Evolutionary conservation across 345 rosid genomes (phyloP), one percentile per base, ranked within the genome.

Genomic region (Acer yangbiense): DNA sequence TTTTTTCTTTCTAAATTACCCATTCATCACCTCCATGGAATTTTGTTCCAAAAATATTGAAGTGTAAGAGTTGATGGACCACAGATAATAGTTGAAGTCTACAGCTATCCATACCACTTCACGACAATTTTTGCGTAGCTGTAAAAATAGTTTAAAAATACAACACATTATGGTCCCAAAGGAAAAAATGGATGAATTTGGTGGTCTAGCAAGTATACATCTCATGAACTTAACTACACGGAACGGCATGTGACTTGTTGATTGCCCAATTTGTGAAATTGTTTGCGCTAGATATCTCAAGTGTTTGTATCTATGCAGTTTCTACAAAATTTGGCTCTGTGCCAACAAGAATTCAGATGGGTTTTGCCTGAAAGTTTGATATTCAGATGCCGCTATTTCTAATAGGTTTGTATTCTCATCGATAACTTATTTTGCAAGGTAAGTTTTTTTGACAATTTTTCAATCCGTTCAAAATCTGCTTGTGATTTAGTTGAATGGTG

Each of bases 211-310:
- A 17, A 18, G 79, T 62, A 35, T 29, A 29, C 39, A 50, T 35
- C 39, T 70, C 65, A 65, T 54, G 21, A 23, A 75, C 75, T 72
- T 74, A 62, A 74, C 72, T 63, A 35, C 39, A 63, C 73, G 1
- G 17, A n/a, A 17, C 43, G 41, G 55, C 75, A 32, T 64, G 76
- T 77, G 80, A 66, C 50, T 18, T 55, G 35, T 48, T 55, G 25
- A 39, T 65, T 61, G 63, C 23, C n/a, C 74, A 76, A 73, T 23
- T 48, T 78, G 77, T 68, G 77, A 32, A 52, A 77, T 76, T 70
- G 70, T 35, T 35, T 35, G 6, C 17, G 48, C 48, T 35, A 1
- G 57, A 55, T 76, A 35, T 35, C 39, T 4, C 39, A 0, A 35
- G 6, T 29, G 32, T 29, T 29, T 29, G 32, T 2, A 2, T 29